Evolutionary conservation across 169 alveolate species (phyloP).

Genomic region (Cryptosporidium ryanae): DNA sequence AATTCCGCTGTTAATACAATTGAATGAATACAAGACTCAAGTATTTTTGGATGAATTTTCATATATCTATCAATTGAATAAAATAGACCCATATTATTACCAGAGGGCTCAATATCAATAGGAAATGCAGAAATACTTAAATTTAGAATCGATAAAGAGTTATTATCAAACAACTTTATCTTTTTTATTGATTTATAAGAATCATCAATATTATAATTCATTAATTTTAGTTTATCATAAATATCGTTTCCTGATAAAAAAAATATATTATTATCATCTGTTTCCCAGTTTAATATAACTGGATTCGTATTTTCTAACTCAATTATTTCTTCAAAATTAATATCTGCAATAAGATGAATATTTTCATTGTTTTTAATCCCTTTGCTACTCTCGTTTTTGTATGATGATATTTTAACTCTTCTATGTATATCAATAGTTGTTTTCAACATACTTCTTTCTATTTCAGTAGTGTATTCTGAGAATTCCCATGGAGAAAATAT

Average conservation of each 20-base stretch:
- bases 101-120: conserved; percentile 63
- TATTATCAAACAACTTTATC: conserved; percentile 5
- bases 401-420: conserved; percentile 6
- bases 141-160: conserved; percentile 10
- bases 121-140: not conserved
- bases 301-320: conserved; percentile 4
- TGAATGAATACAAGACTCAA: conserved; percentile 43
- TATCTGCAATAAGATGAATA: conserved; percentile 20
- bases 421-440: conserved; percentile 17
- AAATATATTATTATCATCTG: not conserved
- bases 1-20: conserved; percentile 20
- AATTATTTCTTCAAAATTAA: not conserved
- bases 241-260: conserved; percentile 6
- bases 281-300: not conserved
- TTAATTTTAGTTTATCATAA: not conserved
- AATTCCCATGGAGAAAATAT: conserved; percentile 45
- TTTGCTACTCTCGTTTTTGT: not conserved
- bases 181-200: conserved; percentile 37
- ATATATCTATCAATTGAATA: conserved; percentile 64
- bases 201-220: not conserved
- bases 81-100: conserved; percentile 41
- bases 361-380: not conserved
- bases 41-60: conserved; percentile 62
- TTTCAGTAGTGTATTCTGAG: not conserved
- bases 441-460: conserved; percentile 10